Conservation (phyloP, 2,329 filamentous ascomycete species). For the Talaromyces sp. region DNA sequence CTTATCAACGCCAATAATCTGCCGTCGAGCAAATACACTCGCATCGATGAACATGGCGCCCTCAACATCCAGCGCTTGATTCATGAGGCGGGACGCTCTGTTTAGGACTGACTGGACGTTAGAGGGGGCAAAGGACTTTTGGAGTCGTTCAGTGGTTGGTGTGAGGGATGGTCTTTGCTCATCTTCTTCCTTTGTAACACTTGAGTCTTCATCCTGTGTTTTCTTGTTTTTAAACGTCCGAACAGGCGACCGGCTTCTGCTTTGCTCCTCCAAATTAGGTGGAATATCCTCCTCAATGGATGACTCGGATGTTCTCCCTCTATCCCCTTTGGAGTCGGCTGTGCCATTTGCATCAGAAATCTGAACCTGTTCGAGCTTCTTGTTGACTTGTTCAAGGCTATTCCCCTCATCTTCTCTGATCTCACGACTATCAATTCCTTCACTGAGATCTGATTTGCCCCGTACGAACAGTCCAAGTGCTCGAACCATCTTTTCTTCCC, state of each 20-base stretch:
- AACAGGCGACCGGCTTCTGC: slow-evolving; percentile 15
- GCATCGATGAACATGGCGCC: slow-evolving; percentile 25
- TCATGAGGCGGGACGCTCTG: slow-evolving; percentile 19
- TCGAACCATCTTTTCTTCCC: slow-evolving; percentile 26
- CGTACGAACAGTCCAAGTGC: slow-evolving; percentile 24
- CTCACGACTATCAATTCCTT: slow-evolving; percentile 18
- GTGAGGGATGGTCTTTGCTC: slow-evolving; percentile 15
- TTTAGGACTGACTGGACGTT: slow-evolving; percentile 21
- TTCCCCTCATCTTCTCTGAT: background rate
- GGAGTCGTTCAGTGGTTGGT: slow-evolving; percentile 19
- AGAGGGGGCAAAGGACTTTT: slow-evolving; percentile 17
- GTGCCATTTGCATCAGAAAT: background rate
- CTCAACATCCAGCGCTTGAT: slow-evolving; percentile 23
- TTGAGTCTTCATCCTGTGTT: background rate
- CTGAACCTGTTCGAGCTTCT: slow-evolving; percentile 15
- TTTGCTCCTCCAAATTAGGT: background rate
- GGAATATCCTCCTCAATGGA: background rate
- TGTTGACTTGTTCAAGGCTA: slow-evolving; percentile 6
- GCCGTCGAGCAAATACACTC: slow-evolving; percentile 19
- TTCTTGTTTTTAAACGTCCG: slow-evolving; percentile 13
- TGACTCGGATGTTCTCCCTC: background rate
- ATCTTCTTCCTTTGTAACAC: slow-evolving; percentile 4
- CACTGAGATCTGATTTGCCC: slow-evolving; percentile 21
- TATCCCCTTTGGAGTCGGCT: background rate
- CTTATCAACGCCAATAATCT: slow-evolving; percentile 12